Conservation (phyloP, 2,329 filamentous ascomycete genomes). For the Boeremia lycopersici region DNA sequence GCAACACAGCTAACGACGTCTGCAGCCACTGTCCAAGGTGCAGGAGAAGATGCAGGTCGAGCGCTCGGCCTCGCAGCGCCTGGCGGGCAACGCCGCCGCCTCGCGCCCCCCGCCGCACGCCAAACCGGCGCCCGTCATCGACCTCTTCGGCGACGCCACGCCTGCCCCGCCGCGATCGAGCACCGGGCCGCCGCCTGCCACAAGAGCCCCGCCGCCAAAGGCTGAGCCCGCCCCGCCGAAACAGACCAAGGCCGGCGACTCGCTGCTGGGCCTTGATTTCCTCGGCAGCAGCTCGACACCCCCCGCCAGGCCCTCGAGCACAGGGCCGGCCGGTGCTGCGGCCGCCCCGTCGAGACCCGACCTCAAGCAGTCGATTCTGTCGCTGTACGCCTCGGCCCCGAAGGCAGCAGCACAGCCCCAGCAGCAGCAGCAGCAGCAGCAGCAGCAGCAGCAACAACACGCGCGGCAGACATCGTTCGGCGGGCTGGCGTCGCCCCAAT, state of each 20-base stretch:
- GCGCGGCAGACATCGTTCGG: conserved; percentile 56
- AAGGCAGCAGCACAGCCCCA: conserved; percentile 69
- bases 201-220: conserved; percentile 64
- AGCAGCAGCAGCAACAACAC: conserved; percentile 57
- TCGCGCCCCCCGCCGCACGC: conserved; percentile 42
- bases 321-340: conserved; percentile 61
- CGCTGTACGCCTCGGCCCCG: conserved; percentile 84
- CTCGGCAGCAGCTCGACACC: conserved; percentile 73
- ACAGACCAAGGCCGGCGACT: conserved; percentile 77
- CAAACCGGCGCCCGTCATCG: conserved; percentile 56
- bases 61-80: conserved; percentile 61
- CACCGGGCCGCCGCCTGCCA: conserved; percentile 67
- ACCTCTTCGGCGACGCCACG: conserved; percentile 81
- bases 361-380: conserved; percentile 95
- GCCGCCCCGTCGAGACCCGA: conserved; percentile 80
- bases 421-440: conserved; percentile 46
- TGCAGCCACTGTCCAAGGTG: conserved; percentile 68
- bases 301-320: conserved; percentile 79
- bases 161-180: conserved; percentile 71
- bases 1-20: conserved; percentile 16
- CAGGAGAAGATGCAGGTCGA: conserved; percentile 74
- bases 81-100: conserved; percentile 44
- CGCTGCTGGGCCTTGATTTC: conserved; percentile 90
- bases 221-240: conserved; percentile 66
- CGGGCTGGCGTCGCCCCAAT: conserved; percentile 55